Base-by-base conservation (phyloP, 2,329 filamentous ascomycete species). In the Neonectria hederae region DNA sequence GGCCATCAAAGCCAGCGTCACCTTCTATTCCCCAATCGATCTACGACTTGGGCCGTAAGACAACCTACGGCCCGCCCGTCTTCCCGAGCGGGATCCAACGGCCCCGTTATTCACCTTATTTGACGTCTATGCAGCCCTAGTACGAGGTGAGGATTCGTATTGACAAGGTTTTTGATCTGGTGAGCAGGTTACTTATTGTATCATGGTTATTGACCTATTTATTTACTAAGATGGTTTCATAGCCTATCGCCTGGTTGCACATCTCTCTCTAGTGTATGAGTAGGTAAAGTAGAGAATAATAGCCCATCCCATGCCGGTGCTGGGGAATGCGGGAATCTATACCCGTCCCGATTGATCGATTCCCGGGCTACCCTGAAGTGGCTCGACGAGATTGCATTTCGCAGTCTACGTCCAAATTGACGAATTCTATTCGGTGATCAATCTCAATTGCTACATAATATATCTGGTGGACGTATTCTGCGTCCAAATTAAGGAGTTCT, bases 61-160 rank as follows among this genome's bases (percentile, higher is more conserved):
- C 42, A 85, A 84, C 65, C 80, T 79, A 0, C 76, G 70, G 10
- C 79, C 73, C 1, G 59, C 51, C 9, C 66, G 35, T 0, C 65
- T 76, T 75, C 80, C 81, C 1, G 71, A 72, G 22, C 73, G 62
- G 1, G 82, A 85, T 59, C 81, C 80, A 0, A 32, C 80, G 17
- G 61, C 65, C 0, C 77, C 80, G 17, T 60, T 84, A 53, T 56
- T 77, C 24, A 80, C 80, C 0, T 68, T 85, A 9, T 83, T 80
- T 46, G 81, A 84, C 66, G 71, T 81, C 0, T 85, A 85, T 62
- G 76, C 79, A 1, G 78, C n/a, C n/a, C n/a, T n/a, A n/a, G n/a
- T n/a, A n/a, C n/a, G n/a, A n/a, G 48, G 4, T 58, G 58, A 42
- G 7, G 7, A 35, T 9, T 8, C 49, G n/a, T n/a, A 38, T 46